Evolutionary conservation across 441 rosid genomes (phyloP).

Genomic region (Brassica hybrid): DNA sequence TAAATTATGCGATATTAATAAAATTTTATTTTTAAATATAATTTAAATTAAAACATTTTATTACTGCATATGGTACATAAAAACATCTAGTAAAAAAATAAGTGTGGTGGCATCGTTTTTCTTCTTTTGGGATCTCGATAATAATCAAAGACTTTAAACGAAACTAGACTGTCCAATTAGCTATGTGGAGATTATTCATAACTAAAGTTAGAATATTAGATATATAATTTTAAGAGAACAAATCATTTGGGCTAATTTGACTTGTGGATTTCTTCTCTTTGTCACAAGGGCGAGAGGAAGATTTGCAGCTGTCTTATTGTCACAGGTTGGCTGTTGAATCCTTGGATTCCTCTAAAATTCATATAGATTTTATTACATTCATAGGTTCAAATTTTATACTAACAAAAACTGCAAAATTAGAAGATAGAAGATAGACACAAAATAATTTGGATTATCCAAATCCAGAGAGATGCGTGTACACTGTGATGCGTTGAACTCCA

Average conservation of each 20-base stretch:
- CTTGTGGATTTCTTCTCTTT: background rate
- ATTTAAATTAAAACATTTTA: no score
- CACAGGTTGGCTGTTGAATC: background rate
- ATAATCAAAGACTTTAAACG: background rate
- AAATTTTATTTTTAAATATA: no score
- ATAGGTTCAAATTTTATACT: background rate
- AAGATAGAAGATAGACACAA: constrained; percentile 12
- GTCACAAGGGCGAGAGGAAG: background rate
- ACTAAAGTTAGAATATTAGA: background rate
- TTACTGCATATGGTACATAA: no score
- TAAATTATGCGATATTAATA: no score
- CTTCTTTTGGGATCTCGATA: background rate
- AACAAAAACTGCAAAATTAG: background rate
- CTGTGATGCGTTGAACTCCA: constrained; percentile 29
- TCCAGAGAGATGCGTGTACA: constrained; percentile 32
- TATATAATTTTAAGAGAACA: background rate
- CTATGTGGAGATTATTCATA: background rate
- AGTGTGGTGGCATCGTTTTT: background rate
- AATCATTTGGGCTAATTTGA: background rate
- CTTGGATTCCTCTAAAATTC: background rate
- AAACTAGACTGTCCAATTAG: background rate
- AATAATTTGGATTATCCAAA: constrained; percentile 4
- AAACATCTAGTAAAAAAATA: background rate
- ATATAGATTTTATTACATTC: background rate
- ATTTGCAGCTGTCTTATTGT: background rate